These are phyloP conservation scores for Didymella sp. DNA, from an alignment of 2,329 filamentous ascomycete species.

Conservation along the genomic window DNA sequence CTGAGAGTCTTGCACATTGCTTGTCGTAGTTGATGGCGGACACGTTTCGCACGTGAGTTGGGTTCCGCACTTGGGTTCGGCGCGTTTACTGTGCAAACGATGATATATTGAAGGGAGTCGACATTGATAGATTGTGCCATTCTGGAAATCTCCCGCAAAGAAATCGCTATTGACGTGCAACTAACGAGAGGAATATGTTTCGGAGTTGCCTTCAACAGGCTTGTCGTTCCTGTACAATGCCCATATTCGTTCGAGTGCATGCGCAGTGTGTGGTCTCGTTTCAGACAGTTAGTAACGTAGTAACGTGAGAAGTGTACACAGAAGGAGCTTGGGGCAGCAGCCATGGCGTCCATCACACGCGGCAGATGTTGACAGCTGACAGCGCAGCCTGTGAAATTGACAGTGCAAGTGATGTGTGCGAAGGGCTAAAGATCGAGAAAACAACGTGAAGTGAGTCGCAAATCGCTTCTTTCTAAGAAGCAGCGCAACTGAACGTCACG, in stretches of 20 bases:
- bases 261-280: background rate
- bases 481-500: background rate
- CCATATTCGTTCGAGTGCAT: background rate
- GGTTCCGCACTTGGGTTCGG: constrained; percentile 3
- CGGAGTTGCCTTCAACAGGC: background rate
- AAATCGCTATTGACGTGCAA: background rate
- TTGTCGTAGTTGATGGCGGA: background rate
- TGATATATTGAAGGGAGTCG: constrained; percentile 5
- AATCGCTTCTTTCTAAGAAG: background rate
- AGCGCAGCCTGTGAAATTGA: background rate
- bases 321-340: background rate
- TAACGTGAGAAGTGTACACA: background rate
- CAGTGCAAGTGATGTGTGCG: background rate
- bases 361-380: background rate
- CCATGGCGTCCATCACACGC: background rate
- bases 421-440: background rate
- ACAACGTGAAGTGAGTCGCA: background rate
- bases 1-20: background rate
- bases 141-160: background rate
- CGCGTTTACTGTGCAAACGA: background rate
- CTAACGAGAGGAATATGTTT: background rate
- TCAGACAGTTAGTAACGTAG: background rate
- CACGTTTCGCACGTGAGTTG: background rate
- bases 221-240: background rate
- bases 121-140: background rate